Evolutionary conservation across 2,329 filamentous ascomycete genomes (phyloP).

Genomic region (Fusarium circinatum): DNA sequence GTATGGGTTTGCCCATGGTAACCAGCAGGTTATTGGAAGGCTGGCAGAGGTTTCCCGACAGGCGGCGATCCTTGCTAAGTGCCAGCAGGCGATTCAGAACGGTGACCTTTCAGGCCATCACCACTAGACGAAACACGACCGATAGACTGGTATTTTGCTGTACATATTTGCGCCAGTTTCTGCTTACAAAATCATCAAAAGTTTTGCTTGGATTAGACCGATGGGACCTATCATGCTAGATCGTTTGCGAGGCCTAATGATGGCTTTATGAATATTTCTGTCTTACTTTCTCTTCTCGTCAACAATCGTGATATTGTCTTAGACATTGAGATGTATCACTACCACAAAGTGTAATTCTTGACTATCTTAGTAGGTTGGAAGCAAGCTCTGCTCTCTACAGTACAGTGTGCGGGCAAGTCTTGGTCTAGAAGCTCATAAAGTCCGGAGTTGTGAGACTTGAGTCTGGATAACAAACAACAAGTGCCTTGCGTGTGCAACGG

Average conservation of each 20-base stretch:
- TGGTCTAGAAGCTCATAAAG: conserved; percentile 14
- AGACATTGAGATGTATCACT: neutral
- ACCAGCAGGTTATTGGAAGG: conserved; percentile 80
- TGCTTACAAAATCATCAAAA: neutral
- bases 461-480: neutral
- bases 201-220: neutral
- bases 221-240: neutral
- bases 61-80: conserved; percentile 80
- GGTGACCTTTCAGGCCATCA: conserved; percentile 42
- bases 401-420: conserved; percentile 4
- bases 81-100: conserved; percentile 64
- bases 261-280: conserved; percentile 1
- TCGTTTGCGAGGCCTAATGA: conserved; percentile 14
- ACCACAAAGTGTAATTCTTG: conserved; percentile 1
- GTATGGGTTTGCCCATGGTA: conserved; percentile 86
- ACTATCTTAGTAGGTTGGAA: neutral
- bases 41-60: conserved; percentile 84
- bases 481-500: conserved; percentile 9
- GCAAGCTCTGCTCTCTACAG: conserved; percentile 7
- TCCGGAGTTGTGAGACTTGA: conserved; percentile 23
- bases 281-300: neutral
- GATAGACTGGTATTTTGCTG: conserved; percentile 2
- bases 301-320: conserved; percentile 14
- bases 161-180: conserved; percentile 13
- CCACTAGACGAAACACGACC: conserved; percentile 10